Evolutionary conservation across 352 stramenopile genomes (phyloP).

Genomic region (Phytophthora pinifolia): DNA sequence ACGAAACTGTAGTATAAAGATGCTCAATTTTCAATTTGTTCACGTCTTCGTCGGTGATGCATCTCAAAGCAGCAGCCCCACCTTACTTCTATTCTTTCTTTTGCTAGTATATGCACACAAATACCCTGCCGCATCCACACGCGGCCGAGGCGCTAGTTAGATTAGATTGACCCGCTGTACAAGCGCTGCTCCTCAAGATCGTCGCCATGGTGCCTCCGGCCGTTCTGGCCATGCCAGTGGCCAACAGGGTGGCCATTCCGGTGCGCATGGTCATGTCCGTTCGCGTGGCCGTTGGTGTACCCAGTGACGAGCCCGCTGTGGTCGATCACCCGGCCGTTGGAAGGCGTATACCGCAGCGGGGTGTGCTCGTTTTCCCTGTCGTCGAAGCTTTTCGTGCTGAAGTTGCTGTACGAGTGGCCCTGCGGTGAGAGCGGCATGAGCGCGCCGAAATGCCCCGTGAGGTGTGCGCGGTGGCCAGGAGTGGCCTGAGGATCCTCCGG

Average conservation of each 20-base stretch:
- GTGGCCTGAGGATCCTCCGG: conserved; percentile 28
- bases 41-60: no score
- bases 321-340: conserved; percentile 24
- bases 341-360: conserved; percentile 32
- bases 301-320: conserved; percentile 18
- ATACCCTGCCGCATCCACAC: conserved; percentile 1
- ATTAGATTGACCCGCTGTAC: conserved; percentile 35
- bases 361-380: conserved; percentile 48
- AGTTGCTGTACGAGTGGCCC: conserved; percentile 35
- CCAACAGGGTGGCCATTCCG: conserved; percentile 19
- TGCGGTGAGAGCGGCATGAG: conserved; percentile 80
- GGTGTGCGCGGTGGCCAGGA: conserved; percentile 38
- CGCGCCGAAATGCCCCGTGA: conserved; percentile 76
- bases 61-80: conserved; percentile 5
- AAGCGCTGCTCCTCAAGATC: conserved; percentile 31
- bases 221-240: conserved; percentile 23
- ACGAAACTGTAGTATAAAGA: no score
- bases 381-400: conserved; percentile 50
- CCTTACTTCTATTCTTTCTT: conserved; percentile 30
- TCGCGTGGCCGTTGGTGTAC: conserved; percentile 16
- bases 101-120: conserved; percentile 28
- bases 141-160: conserved; percentile 1
- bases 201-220: conserved; percentile 22
- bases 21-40: conserved; percentile 26
- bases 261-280: conserved; percentile 13